These are phyloP conservation scores for Neofusicoccum sp. DNA, from an alignment of 2,329 filamentous ascomycete genomes.

Conservation along the genomic window DNA sequence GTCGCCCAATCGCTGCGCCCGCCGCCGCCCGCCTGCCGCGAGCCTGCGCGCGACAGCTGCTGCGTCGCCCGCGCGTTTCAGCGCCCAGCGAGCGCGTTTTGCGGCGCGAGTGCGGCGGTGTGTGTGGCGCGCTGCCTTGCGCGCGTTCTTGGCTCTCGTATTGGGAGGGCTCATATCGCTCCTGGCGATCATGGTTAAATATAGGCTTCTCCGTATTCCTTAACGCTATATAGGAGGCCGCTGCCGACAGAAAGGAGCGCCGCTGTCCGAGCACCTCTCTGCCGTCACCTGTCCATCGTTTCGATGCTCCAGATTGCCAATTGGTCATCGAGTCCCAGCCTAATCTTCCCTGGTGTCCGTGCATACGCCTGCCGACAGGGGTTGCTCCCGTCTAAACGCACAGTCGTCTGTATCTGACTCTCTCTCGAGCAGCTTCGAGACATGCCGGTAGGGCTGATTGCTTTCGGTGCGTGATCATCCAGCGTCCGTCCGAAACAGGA, in stretches of 20 bases:
- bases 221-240: not conserved
- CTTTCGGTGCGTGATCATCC: too few species aligned
- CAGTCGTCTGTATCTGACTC: too few species aligned
- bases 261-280: not conserved
- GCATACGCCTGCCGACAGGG: too few species aligned
- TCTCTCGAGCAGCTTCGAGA: too few species aligned
- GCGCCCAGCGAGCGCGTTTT: not conserved
- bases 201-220: slow-evolving; percentile 11
- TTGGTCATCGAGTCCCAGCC: too few species aligned
- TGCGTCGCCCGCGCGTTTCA: not conserved
- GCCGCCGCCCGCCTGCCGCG: not conserved
- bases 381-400: too few species aligned
- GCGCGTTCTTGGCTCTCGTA: not conserved
- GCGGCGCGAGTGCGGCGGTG: not conserved
- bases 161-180: slow-evolving; percentile 1
- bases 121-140: not conserved
- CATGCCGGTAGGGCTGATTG: too few species aligned
- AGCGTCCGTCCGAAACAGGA: too few species aligned
- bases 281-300: too few species aligned
- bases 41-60: not conserved
- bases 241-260: not conserved
- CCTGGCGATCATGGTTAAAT: slow-evolving; percentile 12
- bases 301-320: too few species aligned
- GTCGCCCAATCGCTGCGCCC: not conserved
- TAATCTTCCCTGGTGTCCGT: too few species aligned